Conservation (phyloP, 257 asterid species). For the Paulownia fortunei region DNA sequence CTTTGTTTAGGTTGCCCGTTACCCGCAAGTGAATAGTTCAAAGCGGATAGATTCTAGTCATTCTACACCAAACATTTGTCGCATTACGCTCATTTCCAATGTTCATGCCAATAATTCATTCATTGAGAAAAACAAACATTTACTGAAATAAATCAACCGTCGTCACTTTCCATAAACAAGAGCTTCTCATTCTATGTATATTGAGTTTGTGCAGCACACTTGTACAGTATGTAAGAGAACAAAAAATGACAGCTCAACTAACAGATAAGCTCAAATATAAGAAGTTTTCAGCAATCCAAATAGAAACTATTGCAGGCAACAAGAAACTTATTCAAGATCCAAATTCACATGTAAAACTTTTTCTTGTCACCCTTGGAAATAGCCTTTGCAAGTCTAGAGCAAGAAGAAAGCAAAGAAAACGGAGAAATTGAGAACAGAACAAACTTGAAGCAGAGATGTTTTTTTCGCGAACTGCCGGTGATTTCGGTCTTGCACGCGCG, state of each 20-base stretch:
- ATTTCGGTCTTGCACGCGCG: neutral
- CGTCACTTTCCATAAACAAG: neutral
- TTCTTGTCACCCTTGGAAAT: neutral
- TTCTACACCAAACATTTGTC: neutral
- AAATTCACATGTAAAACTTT: neutral
- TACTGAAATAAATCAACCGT: too few species aligned
- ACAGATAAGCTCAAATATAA: neutral
- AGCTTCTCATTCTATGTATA: neutral
- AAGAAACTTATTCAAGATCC: neutral
- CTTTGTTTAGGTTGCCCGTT: too few species aligned
- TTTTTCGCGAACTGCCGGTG: slow-evolving; percentile 26
- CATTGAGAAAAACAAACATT: neutral
- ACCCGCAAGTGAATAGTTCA: too few species aligned
- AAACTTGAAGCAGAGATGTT: slow-evolving; percentile 13
- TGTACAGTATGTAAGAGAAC: neutral
- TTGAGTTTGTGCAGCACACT: neutral
- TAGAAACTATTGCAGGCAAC: neutral
- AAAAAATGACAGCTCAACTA: neutral
- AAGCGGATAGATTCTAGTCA: too few species aligned
- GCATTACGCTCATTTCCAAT: neutral
- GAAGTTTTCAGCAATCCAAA: neutral
- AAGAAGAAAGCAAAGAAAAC: slow-evolving; percentile 31
- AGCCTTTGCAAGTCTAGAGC: slow-evolving; percentile 28
- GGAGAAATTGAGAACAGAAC: slow-evolving; percentile 28
- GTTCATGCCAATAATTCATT: neutral